A percentile compares a stretch with the other conserved stretches of the same genome.
phyloP scores from a whole-genome alignment of 1,139 yeast genomes.

The Entelexis sorbosivorans region DNA sequence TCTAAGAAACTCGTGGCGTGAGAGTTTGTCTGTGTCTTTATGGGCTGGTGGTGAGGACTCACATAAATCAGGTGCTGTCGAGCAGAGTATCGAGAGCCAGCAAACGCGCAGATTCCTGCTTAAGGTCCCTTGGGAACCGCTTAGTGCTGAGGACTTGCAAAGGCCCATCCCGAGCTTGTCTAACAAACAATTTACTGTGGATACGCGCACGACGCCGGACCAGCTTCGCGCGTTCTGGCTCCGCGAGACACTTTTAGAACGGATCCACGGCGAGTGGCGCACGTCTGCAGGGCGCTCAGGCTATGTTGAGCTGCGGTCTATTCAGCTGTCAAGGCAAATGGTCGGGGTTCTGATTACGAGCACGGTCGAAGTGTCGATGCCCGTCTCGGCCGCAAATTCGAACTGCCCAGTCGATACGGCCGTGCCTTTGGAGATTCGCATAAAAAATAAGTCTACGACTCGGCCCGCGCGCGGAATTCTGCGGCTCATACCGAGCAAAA shows the following conservation, averaged over 20 bases:
- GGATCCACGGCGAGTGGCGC: constrained; percentile 56
- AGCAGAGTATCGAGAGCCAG: constrained; percentile 36
- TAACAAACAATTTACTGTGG: constrained; percentile 55
- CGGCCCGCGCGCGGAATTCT: constrained; percentile 43
- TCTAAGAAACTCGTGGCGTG: constrained; percentile 56
- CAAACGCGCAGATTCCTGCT: constrained; percentile 53
- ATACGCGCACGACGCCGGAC: constrained; percentile 45
- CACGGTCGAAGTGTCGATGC: constrained; percentile 34
- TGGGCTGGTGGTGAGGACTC: constrained; percentile 26
- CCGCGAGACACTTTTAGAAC: constrained; percentile 49
- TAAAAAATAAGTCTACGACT: constrained; percentile 25
- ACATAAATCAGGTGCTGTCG: constrained; percentile 20
- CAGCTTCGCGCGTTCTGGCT: constrained; percentile 66
- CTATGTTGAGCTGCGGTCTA: constrained; percentile 50
- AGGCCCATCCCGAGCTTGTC: constrained; percentile 63
- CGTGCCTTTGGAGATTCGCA: constrained; percentile 22
- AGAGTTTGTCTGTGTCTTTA: constrained; percentile 28
- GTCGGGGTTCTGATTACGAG: constrained; percentile 39
- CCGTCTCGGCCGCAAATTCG: constrained; percentile 18
- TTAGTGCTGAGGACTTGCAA: constrained; percentile 37
- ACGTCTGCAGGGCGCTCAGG: constrained; percentile 40
- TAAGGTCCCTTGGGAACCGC: constrained; percentile 51
- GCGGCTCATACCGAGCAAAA: constrained; percentile 47
- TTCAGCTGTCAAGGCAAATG: constrained; percentile 44
- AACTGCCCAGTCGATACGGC: constrained; percentile 22